Evolutionary conservation across 2,329 filamentous ascomycete species (phyloP), one percentile per base, ranked within the genome.

Genomic region (Scopulariopsis brevicaulis): DNA sequence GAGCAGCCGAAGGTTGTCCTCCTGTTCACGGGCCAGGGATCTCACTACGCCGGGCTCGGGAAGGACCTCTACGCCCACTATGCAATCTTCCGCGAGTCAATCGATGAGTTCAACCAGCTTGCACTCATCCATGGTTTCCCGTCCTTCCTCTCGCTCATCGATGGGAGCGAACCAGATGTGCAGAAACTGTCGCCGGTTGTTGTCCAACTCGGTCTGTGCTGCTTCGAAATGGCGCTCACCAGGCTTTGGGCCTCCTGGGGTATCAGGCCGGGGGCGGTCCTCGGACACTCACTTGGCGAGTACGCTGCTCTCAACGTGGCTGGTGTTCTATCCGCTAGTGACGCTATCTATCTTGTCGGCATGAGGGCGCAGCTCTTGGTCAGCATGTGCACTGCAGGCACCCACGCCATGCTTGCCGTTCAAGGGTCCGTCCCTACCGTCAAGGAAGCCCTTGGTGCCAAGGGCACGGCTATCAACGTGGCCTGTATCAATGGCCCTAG

Each of bases 401-500:
- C 81, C 1, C 87, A 91, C 64, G 77, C 78, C 35, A 82, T 81
- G 77, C 66, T 80, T 54, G 74, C 77, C 22, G 70, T 77, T 14
- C 72, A 76, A 61, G 77, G 73, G 18, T 70, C 74, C 1, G 71
- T 77, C 12, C 76, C 82, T 28, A 73, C 78, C 5, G 80, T 84
- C 59, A 75, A 71, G 52, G 75, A 79, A 25, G 77, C 77, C 56
- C 76, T 83, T 18, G 71, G 71, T 62, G 76, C 68, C n/a, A 66
- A 65, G 43, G 65, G 67, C 1, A 58, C 62, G 64, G 71, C 69
- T 5, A 67, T 77, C 57, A 79, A 80, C 46, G 64, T 82, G 35
- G 86, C 89, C 18, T 94, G 90, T 73, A 80, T 90, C 67, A 95
- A 95, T 64, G 83, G 86, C 0, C 84, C 85, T 0, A 76, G 82